Base-by-base conservation (phyloP, 768 basidiomycete species). In the Termitomyces sp. region DNA sequence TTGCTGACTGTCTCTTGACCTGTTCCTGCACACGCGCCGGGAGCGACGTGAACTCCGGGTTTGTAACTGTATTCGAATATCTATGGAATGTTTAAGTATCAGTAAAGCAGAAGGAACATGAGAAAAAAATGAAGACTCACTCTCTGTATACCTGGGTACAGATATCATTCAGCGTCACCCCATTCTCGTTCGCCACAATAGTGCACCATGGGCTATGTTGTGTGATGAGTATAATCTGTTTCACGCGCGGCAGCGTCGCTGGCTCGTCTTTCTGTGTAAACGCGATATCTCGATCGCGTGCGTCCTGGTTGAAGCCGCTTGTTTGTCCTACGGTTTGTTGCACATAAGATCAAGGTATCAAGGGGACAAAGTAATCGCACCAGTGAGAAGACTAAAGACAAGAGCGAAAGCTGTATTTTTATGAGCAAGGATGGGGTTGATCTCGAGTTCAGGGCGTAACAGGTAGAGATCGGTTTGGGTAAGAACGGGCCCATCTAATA, bases 391-490 rank as follows among this genome's bases (percentile, higher is more conserved):
- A 63, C 88, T 86, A 73, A 92, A 89, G 44, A 85, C 77, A 15
- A 93, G 80, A 57, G 83, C 83, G 69, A 88, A 86, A 7, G 50
- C 18, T 11, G 23, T 57, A 57, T 72, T 65, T 25, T 73, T 69
- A 60, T 79, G 78, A 35, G 76, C 74, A 12, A 94, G 78, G 65
- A 91, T 84, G 4, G 91, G 91, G 61, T 94, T 77, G 31, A 93
- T 65, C 62, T 88, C 81, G 2, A 93, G 76, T 15, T 85, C 81
- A 5, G 82, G 79, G 41, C 80, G 76, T 52, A 94, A 80, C 3
- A 93, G 79, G 68, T 91, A 94, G 13, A 94, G 76, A 64, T 93
- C 91, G 0, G 89, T 91, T 63, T 88, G 88, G 3, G 82, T 80
- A 13, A 93, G 77, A 6, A 92, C 82, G 5, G 91, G 91, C 0